These are phyloP conservation scores for Lactarius hatsudake DNA, from an alignment of 768 basidiomycete genomes.

Conservation along the genomic window DNA sequence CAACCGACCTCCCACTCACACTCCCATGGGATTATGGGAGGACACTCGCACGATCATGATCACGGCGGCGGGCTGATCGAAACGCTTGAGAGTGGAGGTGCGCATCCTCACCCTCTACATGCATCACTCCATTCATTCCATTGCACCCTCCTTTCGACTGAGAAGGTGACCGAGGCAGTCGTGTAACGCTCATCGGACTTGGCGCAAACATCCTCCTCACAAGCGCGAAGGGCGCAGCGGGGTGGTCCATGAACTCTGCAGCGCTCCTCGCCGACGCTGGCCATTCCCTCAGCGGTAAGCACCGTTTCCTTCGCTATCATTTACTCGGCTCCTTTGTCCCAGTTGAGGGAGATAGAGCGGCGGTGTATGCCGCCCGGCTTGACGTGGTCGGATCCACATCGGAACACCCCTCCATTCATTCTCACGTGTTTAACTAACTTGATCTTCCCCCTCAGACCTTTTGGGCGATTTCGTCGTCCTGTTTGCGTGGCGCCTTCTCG, in stretches of 20 bases:
- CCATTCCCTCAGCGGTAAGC: constrained; percentile 82
- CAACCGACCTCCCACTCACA: constrained; percentile 15
- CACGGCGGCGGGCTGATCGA: constrained; percentile 23
- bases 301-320: background rate
- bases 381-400: background rate
- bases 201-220: constrained; percentile 82
- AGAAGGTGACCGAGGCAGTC: constrained; percentile 75
- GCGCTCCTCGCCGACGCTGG: constrained; percentile 91
- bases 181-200: constrained; percentile 83
- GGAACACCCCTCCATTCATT: background rate
- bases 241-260: constrained; percentile 87
- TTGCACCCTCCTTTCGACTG: background rate
- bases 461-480: constrained; percentile 91
- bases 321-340: background rate
- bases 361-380: background rate
- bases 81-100: constrained; percentile 26
- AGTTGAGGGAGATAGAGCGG: background rate
- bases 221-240: constrained; percentile 79
- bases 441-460: constrained; percentile 60
- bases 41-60: constrained; percentile 22
- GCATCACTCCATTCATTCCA: background rate
- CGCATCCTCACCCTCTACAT: background rate
- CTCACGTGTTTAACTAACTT: background rate
- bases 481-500: constrained; percentile 84
- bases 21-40: constrained; percentile 24